Percentiles rank a stretch among this genome's conserved stretches.
phyloP scores from a whole-genome alignment of 2,329 filamentous ascomycete genomes.

The Neophaeococcomyces mojaviensis region DNA sequence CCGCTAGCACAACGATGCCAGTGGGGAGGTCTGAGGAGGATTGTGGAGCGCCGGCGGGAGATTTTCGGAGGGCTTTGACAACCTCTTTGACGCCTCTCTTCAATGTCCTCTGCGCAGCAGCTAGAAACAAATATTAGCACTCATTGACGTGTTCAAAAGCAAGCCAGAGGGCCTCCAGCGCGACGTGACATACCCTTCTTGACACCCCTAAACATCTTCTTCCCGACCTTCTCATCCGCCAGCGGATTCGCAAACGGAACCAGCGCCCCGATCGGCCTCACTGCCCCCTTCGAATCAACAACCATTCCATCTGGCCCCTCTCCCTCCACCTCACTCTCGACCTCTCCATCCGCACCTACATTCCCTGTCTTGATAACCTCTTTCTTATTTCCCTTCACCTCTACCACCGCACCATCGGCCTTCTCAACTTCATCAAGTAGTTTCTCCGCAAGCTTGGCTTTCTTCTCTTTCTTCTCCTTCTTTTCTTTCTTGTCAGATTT shows the following conservation, averaged over 20 bases:
- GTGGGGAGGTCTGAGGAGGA: slow-evolving; percentile 48
- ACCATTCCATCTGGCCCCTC: slow-evolving; percentile 20
- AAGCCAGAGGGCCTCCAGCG: background rate
- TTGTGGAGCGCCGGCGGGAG: slow-evolving; percentile 34
- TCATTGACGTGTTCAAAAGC: background rate
- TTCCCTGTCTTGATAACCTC: slow-evolving; percentile 7
- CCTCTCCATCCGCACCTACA: slow-evolving; percentile 19
- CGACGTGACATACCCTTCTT: slow-evolving; percentile 38
- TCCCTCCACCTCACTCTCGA: slow-evolving; percentile 15
- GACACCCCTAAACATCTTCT: slow-evolving; percentile 46
- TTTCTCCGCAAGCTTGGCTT: slow-evolving; percentile 20
- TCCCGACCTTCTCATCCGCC: slow-evolving; percentile 43
- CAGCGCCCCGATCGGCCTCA: slow-evolving; percentile 37
- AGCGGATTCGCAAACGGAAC: slow-evolving; percentile 45
- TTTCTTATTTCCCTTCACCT: slow-evolving; percentile 12
- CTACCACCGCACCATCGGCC: slow-evolving; percentile 9
- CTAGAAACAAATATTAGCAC: slow-evolving; percentile 40
- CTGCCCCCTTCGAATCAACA: slow-evolving; percentile 5
- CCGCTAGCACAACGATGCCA: slow-evolving; percentile 80
- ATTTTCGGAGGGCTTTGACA: slow-evolving; percentile 96
- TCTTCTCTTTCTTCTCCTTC: slow-evolving; percentile 30
- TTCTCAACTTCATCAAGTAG: slow-evolving; percentile 18
- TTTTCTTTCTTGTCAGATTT: slow-evolving; percentile 43
- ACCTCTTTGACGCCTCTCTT: slow-evolving; percentile 99
- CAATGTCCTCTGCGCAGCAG: slow-evolving; percentile 88